Base-by-base conservation (phyloP, 192 early-diverging fungal genomes). In the Coemansia sp. region DNA sequence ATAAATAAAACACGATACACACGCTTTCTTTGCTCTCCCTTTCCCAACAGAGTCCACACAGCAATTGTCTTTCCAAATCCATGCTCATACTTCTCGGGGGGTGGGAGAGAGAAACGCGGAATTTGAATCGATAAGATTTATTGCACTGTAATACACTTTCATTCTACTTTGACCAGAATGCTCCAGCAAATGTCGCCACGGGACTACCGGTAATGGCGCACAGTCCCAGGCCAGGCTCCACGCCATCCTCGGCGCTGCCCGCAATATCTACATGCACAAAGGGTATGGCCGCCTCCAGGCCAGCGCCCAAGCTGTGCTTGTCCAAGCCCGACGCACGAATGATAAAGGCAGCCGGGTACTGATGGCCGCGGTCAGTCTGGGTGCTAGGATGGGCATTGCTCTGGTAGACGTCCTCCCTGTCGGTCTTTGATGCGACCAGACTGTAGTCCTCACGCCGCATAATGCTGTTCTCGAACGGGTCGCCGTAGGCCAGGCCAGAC, bases 181-280 rank as follows among this genome's bases (percentile, higher is more conserved):
- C 88, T 5, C 87, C 88, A 3, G 88, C 88, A 74, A 96, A 87
- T 38, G 93, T 90, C 8, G 90, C 86, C 42, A 96, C 88, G 24
- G 93, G 93, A 54, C 88, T 88, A 18, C 92, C 94, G 29, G 92
- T 94, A 41, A 93, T 89, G 65, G 73, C 86, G 24, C 85, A 82
- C 60, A 96, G 86, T 57, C 89, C 88, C 73, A 90, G 88, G 0
- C 92, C 92, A 27, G 77, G 74, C 36, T 85, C 88, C 44, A 75
- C 69, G n/a, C 83, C 78, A 33, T 90, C 87, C 72, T 94, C 93
- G 3, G 91, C 90, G 54, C 86, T 89, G 38, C 91, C 94, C 16
- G 95, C 94, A 76, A 96, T 88, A 68, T 96, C 95, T 8, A 94
- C 76, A 76, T 96, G 95, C 33, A 92, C 91, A 86, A 92, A 96